These are phyloP conservation scores for Nidula niveotomentosa DNA, from an alignment of 1,284 basidiomycete species.

Conservation along the genomic window DNA sequence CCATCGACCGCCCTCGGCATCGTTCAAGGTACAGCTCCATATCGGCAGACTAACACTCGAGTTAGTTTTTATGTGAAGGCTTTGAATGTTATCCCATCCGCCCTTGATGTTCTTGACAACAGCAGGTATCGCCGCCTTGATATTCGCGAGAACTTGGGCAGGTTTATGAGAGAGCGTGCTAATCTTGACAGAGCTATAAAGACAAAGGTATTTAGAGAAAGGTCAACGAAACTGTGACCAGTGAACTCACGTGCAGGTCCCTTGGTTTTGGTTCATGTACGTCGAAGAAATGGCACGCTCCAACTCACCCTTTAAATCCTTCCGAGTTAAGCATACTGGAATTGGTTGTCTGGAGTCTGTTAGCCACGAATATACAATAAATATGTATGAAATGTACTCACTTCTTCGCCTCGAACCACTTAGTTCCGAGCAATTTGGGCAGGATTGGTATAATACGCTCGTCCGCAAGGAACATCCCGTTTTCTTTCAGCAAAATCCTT, in stretches of 20 bases:
- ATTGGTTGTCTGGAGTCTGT: slow-evolving; percentile 76
- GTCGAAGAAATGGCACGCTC: slow-evolving; percentile 91
- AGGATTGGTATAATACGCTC: slow-evolving; percentile 87
- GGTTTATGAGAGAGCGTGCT: slow-evolving; percentile 75
- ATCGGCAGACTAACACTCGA: slow-evolving; percentile 86
- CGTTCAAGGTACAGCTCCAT: slow-evolving; percentile 79
- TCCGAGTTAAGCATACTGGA: slow-evolving; percentile 83
- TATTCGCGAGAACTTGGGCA: slow-evolving; percentile 77
- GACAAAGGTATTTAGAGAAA: background rate
- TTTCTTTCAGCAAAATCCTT: slow-evolving; percentile 82
- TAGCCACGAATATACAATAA: background rate
- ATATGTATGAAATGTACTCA: slow-evolving; percentile 31
- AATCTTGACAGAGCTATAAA: slow-evolving; percentile 79
- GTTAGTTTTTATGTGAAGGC: slow-evolving; percentile 90
- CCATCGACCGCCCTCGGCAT: slow-evolving; percentile 63
- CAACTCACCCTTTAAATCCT: slow-evolving; percentile 88
- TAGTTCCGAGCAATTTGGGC: slow-evolving; percentile 85
- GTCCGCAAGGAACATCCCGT: slow-evolving; percentile 93
- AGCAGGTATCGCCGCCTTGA: slow-evolving; percentile 79
- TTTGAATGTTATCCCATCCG: slow-evolving; percentile 92
- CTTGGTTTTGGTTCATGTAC: slow-evolving; percentile 91
- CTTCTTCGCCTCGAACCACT: slow-evolving; percentile 97
- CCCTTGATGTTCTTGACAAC: slow-evolving; percentile 73
- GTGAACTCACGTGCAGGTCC: slow-evolving; percentile 81
- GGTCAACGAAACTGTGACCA: background rate